Conservation (phyloP, 345 rosid genomes). For the Eucalyptus rudis region DNA sequence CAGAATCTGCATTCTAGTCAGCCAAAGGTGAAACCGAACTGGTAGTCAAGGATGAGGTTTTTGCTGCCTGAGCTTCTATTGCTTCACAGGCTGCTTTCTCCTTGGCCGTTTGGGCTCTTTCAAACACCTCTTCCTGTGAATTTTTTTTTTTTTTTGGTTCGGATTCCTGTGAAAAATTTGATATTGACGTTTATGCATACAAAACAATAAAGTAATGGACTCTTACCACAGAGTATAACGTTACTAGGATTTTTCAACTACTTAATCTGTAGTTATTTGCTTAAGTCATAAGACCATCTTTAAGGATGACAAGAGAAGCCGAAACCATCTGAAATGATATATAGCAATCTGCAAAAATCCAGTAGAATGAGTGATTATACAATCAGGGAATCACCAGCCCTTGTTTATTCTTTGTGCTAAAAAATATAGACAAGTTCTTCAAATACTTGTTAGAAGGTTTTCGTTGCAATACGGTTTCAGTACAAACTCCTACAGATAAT, state of each 20-base stretch:
- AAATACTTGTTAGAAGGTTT: not conserved
- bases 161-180: conserved; percentile 17
- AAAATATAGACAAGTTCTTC: not conserved
- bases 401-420: not conserved
- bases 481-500: not conserved
- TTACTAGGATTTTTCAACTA: not conserved
- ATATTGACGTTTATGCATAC: not conserved
- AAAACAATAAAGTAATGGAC: not conserved
- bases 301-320: not conserved
- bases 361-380: not conserved
- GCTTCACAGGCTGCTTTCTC: conserved; percentile 64
- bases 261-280: not conserved
- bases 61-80: conserved; percentile 27
- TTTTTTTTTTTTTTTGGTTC: too few species aligned
- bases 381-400: not conserved
- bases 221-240: not conserved
- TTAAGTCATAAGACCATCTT: not conserved
- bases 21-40: not conserved
- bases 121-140: conserved; percentile 62
- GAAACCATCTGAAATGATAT: not conserved
- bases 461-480: not conserved
- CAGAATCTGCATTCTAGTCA: not conserved
- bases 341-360: not conserved
- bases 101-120: conserved; percentile 67
- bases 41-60: not conserved